phyloP scores from a whole-genome alignment of 352 stramenopile species.

The Phytopythium vexans region DNA sequence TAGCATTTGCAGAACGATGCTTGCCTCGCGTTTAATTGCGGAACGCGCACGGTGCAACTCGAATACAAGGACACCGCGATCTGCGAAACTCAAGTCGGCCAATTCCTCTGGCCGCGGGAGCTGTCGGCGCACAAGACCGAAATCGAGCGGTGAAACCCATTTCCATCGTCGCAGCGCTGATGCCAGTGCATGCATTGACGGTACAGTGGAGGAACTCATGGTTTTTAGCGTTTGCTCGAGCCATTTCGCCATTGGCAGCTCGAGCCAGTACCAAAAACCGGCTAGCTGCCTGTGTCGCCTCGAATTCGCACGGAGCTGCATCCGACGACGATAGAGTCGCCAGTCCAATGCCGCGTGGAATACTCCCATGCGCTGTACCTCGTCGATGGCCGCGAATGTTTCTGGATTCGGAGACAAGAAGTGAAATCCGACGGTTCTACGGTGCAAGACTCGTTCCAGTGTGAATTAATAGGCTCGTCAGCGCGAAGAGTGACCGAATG shows the following conservation, averaged over 20 bases:
- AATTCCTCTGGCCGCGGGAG: constrained; percentile 18
- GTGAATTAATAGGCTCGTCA: too few species aligned
- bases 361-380: constrained; percentile 16
- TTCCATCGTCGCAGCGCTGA: constrained; percentile 7
- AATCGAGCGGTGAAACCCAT: constrained; percentile 31
- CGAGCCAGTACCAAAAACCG: constrained; percentile 37
- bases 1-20: constrained; percentile 34
- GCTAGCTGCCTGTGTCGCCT: constrained; percentile 10
- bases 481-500: background rate
- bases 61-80: constrained; percentile 38
- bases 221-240: constrained; percentile 3
- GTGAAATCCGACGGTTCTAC: constrained; percentile 21
- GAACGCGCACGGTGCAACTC: constrained; percentile 25
- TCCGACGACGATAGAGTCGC: constrained; percentile 18
- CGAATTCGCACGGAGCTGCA: constrained; percentile 9
- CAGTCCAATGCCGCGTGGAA: constrained; percentile 28
- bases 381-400: constrained; percentile 16
- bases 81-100: constrained; percentile 23
- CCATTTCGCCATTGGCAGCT: constrained; percentile 35
- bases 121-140: constrained; percentile 8
- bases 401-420: constrained; percentile 28
- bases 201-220: too few species aligned
- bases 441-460: background rate
- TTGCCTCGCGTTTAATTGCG: constrained; percentile 27
- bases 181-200: too few species aligned